These are phyloP conservation scores for Talaromyces sp. DNA, from an alignment of 2,329 filamentous ascomycete species.

Conservation along the genomic window DNA sequence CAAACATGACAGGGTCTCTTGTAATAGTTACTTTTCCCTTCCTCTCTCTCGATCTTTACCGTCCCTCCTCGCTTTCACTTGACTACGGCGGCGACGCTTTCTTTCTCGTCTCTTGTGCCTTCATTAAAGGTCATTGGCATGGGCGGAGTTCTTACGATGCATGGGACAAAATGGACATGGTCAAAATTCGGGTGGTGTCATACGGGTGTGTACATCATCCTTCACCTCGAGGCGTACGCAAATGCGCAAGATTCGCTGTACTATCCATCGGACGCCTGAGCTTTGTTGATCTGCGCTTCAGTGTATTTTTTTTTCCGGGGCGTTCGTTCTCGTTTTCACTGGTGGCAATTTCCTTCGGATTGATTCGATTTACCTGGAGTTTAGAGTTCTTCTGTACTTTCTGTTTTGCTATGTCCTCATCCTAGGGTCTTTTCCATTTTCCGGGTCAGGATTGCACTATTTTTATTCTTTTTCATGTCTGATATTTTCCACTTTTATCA, in stretches of 20 bases:
- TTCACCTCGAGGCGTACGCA: constrained; percentile 29
- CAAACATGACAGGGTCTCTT: neutral
- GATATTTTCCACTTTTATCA: constrained; percentile 15
- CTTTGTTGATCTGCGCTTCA: constrained; percentile 25
- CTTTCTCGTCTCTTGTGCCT: constrained; percentile 24
- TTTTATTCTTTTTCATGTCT: constrained; percentile 16
- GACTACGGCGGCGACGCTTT: constrained; percentile 20
- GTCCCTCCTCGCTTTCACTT: constrained; percentile 10
- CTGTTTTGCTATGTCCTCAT: constrained; percentile 20
- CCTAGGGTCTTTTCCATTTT: constrained; percentile 18
- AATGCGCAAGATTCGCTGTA: constrained; percentile 28
- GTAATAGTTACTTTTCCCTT: constrained; percentile 14
- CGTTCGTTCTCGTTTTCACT: neutral
- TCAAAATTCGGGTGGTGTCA: constrained; percentile 29
- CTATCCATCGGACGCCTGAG: constrained; percentile 26
- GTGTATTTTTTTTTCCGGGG: constrained; percentile 19
- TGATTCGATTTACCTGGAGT: constrained; percentile 16
- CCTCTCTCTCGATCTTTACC: neutral
- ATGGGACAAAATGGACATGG: constrained; percentile 36
- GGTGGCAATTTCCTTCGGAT: constrained; percentile 15
- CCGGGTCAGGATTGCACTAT: neutral
- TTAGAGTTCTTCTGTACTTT: constrained; percentile 12
- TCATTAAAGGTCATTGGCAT: constrained; percentile 31
- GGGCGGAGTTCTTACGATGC: constrained; percentile 40
- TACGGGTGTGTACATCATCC: constrained; percentile 27